Base-by-base conservation (phyloP, 2,329 filamentous ascomycete species). In the Teratosphaeria pseudoeucalypti region DNA sequence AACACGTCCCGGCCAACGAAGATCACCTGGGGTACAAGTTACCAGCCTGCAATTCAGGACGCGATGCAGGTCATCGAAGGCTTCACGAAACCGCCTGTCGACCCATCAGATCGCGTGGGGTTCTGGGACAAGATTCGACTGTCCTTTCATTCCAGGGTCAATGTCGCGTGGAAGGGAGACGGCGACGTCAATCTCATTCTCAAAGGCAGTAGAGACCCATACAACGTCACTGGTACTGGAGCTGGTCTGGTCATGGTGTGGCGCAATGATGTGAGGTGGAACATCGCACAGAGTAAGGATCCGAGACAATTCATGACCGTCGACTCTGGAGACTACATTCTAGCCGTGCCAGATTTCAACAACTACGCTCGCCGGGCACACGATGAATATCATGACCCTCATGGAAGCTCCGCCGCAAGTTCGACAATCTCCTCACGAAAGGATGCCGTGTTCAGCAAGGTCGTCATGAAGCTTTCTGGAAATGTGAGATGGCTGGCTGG, bases 61-160 rank as follows among this genome's bases (percentile, higher is more conserved):
- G 96, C 97, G 88, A 99, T 99, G 94, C 96, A 97, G 83, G 92
- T 92, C 29, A 89, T 99, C 62, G 94, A 99, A 74, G 92, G 89
- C 2, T 97, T 99, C 72, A 96, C 92, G 0, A 99, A 99, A 71
- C 90, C 92, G 7, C 92, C 92, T 63, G 81, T 96, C 32, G 95
- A 99, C 72, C 88, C 89, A 1, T 97, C 94, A 0, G 95, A 99
- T 64, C 83, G 88, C 59, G 90, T 95, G 54, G 94, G 94, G 2
- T 99, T 99, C 77, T 99, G 94, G 94, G 94, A 99, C 76, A 99
- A 99, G 79, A 92, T 99, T 57, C 83, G 94, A 58, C 81, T 99
- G 43, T 92, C 87, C 67, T 95, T 96, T 73, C 94, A 99, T 74
- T 97, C 95, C 1, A 85, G 90, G 23, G 85, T 97, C 60, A 87